Evolutionary conservation across 306 rosid species (phyloP), one percentile per base, ranked within the genome.

Genomic region (Carpinus viminea): DNA sequence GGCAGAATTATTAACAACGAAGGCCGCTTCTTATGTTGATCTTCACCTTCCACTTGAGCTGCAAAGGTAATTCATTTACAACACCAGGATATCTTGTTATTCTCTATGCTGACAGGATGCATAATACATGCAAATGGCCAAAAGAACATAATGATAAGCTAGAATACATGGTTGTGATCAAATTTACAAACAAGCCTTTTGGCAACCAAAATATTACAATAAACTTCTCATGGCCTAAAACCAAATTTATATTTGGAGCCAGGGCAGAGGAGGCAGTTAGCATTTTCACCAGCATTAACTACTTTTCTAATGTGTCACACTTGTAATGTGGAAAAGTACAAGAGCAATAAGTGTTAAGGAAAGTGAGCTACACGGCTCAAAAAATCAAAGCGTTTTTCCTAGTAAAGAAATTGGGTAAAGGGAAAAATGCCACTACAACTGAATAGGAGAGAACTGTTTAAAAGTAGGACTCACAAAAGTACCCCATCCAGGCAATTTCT

Each of bases 31-130:
- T 72, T 72, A 4, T 17, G 48, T 50, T 24, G 34, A 64, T 73
- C 73, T 12, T 64, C 70, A 34, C 45, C 82, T 79, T 64, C 74
- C 57, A 16, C 68, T 51, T 51, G 68, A 52, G 82, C 82, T 79
- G 43, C 26, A 61, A 62, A 73, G 76, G 47, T 31, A 16, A 7
- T 64, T 64, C 12, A 17, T 28, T 34, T 34, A 31, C 34, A 31
- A 31, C 34, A 31, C 34, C 1, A 31, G 34, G 34, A 31, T 31
- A 31, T 31, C 34, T 31, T 31, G 34, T 31, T 31, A 31, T 31
- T 31, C 34, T 31, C 34, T 31, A 31, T 31, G 2, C 34, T 31
- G 34, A 31, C 34, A 31, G 34, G 34, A 31, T 31, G 34, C 34
- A 31, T 31, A 31, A 31, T 31, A 31, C 34, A 2, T 31, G 34